Evolutionary conservation across 441 rosid species (phyloP), one percentile per base, ranked within the genome.

Genomic region (Mallotus japonicus): DNA sequence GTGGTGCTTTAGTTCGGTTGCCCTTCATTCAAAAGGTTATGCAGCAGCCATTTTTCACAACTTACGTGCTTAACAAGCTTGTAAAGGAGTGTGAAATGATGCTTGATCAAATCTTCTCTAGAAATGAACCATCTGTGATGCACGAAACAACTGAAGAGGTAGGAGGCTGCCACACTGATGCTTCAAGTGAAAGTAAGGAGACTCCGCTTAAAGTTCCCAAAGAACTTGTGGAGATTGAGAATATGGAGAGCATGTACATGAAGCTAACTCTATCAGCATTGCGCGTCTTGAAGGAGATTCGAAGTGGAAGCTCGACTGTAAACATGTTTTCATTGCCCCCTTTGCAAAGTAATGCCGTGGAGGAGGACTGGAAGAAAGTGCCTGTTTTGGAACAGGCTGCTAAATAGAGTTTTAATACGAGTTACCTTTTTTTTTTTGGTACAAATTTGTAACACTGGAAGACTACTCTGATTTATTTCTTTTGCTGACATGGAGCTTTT

Each of bases 11-110:
- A 68, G 84, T 87, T 65, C 90, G 93, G 49, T 69, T 87, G 75
- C 97, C 97, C 37, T 91, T 92, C 85, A 87, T 92, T 56, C 92
- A 83, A 70, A 88, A 77, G 79, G 90, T 92, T 51, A 76, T 88
- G 77, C 94, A 87, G 49, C 90, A 95, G 66, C 97, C 99, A 6
- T 95, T 95, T 82, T 95, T 81, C 86, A 81, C 93, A 0, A 92
- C 93, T 0, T 91, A 95, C 70, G 77, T 95, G 70, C 92, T 95
- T 73, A 80, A 83, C 82, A 85, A 84, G 77, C 87, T 92, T 22
- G 91, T 95, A 17, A 86, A 88, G 78, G 91, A 90, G 77, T 91
- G 97, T 0, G 97, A 92, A 82, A 67, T 74, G 28, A 84, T 89
- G 87, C 89, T 92, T 1, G 89, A 81, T 62, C 79, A 70, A 0